phyloP scores from a whole-genome alignment of 2,329 filamentous ascomycete species.

The Paracamarosporium sp. region DNA sequence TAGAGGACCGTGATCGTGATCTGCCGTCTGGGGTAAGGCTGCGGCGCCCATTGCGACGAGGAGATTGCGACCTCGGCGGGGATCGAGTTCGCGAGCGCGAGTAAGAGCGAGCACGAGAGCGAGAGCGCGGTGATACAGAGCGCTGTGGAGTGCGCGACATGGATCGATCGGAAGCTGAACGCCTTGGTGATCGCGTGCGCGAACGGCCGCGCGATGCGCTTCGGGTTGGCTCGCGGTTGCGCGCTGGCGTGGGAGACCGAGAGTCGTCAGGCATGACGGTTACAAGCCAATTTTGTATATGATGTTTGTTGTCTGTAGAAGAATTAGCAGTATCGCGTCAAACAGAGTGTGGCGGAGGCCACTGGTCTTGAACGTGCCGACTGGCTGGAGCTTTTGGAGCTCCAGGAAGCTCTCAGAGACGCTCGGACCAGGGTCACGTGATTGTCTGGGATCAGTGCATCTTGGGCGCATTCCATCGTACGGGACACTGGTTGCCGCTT shows the following conservation, averaged over 20 bases:
- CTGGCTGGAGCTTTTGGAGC: slow-evolving; percentile 21
- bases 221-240: slow-evolving; percentile 33
- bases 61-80: slow-evolving; percentile 24
- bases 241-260: slow-evolving; percentile 27
- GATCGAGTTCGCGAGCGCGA: slow-evolving; percentile 36
- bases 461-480: neutral
- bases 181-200: slow-evolving; percentile 35
- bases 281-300: neutral
- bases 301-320: neutral
- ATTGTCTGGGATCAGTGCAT: neutral
- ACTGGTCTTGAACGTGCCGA: neutral
- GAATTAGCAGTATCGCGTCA: neutral
- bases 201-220: slow-evolving; percentile 52
- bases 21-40: slow-evolving; percentile 39
- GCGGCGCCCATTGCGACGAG: slow-evolving; percentile 46
- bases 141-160: slow-evolving; percentile 41
- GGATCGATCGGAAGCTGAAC: slow-evolving; percentile 30
- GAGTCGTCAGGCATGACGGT: slow-evolving; percentile 25
- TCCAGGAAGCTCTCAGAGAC: neutral
- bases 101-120: slow-evolving; percentile 42
- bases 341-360: neutral
- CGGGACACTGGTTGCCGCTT: neutral
- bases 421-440: slow-evolving; percentile 20
- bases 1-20: slow-evolving; percentile 31
- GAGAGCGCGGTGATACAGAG: slow-evolving; percentile 48